Percentiles rank a stretch among this genome's conserved stretches.
phyloP scores from a whole-genome alignment of 805 yeast genomes.

The Lipomyces sp. region DNA sequence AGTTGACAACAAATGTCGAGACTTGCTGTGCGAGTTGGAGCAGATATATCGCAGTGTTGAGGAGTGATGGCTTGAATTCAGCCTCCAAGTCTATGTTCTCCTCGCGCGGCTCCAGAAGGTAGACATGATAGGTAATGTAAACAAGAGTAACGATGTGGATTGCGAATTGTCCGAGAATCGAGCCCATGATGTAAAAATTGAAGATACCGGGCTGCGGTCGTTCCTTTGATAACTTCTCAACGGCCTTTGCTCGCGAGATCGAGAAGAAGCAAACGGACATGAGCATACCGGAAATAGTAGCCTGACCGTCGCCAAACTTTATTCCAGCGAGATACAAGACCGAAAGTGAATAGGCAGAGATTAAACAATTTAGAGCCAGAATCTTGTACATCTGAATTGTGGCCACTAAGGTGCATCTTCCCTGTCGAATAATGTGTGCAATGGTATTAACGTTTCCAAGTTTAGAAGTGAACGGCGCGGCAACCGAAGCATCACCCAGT shows the following conservation, averaged over 20 bases:
- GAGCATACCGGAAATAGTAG: constrained; percentile 93
- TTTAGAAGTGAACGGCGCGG: constrained; percentile 98
- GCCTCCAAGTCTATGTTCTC: constrained; percentile 89
- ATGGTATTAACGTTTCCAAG: constrained; percentile 90
- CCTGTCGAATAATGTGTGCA: constrained; percentile 92
- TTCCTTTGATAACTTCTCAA: constrained; percentile 84
- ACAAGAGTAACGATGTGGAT: constrained; percentile 83
- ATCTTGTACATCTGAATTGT: constrained; percentile 99
- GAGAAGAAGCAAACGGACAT: constrained; percentile 93
- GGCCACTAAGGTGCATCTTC: constrained; percentile 95
- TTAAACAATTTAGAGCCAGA: constrained; percentile 92
- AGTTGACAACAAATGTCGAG: constrained; percentile 95
- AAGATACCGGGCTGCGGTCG: constrained; percentile 98
- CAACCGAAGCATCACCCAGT: constrained; percentile 98
- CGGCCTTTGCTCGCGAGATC: constrained; percentile 90
- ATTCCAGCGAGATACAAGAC: constrained; percentile 96
- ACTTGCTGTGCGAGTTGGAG: constrained; percentile 95
- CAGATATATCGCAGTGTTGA: constrained; percentile 94
- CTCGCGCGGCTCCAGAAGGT: constrained; percentile 88
- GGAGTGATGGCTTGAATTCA: constrained; percentile 81
- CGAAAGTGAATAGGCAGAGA: constrained; percentile 92
- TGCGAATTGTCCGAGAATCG: constrained; percentile 94
- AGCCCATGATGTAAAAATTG: constrained; percentile 95
- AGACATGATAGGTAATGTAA: constrained; percentile 81
- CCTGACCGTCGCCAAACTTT: constrained; percentile 96